phyloP scores from a whole-genome alignment of 176 grass and related monocot genomes.

The Triticum aestivum region DNA sequence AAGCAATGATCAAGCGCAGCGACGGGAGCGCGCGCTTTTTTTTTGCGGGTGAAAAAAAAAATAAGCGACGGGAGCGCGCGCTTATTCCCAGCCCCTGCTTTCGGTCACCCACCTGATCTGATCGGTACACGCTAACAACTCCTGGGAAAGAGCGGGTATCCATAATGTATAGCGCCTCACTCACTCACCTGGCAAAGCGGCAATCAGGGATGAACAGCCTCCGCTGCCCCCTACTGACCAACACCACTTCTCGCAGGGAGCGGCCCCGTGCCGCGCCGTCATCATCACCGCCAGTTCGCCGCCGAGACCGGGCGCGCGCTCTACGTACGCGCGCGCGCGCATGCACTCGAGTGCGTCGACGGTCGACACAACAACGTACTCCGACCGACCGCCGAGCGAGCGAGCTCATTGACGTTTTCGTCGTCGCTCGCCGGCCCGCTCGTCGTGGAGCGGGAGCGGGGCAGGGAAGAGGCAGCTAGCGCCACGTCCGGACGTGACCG shows the following conservation, averaged over 20 bases:
- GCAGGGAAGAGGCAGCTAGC: background rate
- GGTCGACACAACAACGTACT: background rate
- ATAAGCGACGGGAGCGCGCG: background rate
- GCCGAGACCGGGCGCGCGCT: background rate
- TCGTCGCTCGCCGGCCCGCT: background rate
- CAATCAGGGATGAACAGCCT: background rate
- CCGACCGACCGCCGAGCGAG: background rate
- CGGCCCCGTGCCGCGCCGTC: background rate
- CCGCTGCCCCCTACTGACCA: slow-evolving; percentile 19
- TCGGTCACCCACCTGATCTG: background rate
- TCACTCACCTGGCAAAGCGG: background rate
- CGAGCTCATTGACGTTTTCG: background rate
- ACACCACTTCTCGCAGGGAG: background rate
- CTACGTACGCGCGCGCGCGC: background rate
- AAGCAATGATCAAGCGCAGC: background rate
- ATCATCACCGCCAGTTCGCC: background rate
- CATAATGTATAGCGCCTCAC: background rate
- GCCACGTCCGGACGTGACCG: slow-evolving; percentile 5
- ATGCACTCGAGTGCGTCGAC: background rate
- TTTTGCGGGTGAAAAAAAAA: too few species aligned
- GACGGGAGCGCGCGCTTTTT: background rate
- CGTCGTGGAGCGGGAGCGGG: background rate
- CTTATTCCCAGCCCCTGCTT: background rate
- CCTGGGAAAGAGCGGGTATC: too few species aligned
- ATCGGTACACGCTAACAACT: background rate